Evolutionary conservation across 2,329 filamentous ascomycete genomes (phyloP).

Genomic region (Penicillium sp.): DNA sequence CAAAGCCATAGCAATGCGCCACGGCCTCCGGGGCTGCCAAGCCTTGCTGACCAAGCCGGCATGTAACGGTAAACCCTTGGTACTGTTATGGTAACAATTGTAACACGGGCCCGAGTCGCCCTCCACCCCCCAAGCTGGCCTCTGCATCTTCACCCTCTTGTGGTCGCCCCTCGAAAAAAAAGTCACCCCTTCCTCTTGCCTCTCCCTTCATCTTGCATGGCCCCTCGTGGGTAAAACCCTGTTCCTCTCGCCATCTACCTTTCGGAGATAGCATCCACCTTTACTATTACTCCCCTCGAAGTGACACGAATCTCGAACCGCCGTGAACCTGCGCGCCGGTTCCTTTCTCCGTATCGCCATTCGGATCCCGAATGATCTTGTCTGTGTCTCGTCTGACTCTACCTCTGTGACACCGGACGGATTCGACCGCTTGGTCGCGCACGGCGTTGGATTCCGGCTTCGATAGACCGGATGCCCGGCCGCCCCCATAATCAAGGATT

Average conservation of each 20-base stretch:
- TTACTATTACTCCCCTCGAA: no score
- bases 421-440: conserved; percentile 1
- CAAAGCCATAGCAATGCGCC: no score
- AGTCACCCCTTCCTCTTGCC: conserved; percentile 7
- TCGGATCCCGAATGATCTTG: no score
- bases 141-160: conserved; percentile 3
- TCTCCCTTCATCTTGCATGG: conserved; percentile 17
- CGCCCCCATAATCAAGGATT: conserved; percentile 15
- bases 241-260: conserved; percentile 3
- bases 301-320: no score
- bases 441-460: conserved; percentile 24
- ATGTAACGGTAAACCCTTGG: no score
- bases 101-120: background rate
- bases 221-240: conserved; percentile 23
- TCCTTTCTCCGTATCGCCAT: no score
- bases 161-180: conserved; percentile 12
- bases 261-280: background rate
- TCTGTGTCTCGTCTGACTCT: no score
- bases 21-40: conserved; percentile 11
- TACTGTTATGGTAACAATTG: background rate
- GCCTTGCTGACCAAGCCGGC: conserved; percentile 21
- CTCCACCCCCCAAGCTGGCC: background rate
- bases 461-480: conserved; percentile 30
- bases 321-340: no score
- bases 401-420: no score